Base-by-base conservation (phyloP, 768 basidiomycete genomes). In the Termitomyces sp. region DNA sequence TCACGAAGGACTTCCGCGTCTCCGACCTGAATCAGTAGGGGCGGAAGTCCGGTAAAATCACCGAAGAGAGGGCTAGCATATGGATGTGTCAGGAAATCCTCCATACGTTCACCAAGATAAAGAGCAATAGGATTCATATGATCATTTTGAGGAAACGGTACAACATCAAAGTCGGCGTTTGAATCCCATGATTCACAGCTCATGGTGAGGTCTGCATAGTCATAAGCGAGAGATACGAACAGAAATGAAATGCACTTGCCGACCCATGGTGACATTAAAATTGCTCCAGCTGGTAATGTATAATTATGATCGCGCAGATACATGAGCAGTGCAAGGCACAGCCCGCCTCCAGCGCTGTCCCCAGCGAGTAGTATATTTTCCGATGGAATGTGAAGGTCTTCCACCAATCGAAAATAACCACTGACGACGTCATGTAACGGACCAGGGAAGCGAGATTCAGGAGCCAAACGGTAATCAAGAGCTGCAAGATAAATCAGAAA, bases 181-280 rank as follows among this genome's bases (percentile, higher is more conserved):
- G 89, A 90, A 32, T 96, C 93, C 93, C 96, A 98, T n/a, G 94
- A 96, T 56, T 94, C 92, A 69, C 94, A 98, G 63, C 93, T 95
- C 85, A 97, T 92, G 0, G 97, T 98, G 60, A 99, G 73, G 70
- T 96, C 93, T 92, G 62, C 26, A 48, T 56, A 49, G 18, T 52
- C 50, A 26, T 62, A 62, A 50, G 49, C 33, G 44, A 30, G 36
- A 49, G 22, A 32, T 43, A 36, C n/a, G 48, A 36, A 35, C 24
- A 59, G 35, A 41, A 33, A 56, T 3, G 55, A 20, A 16, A 40
- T n/a, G 50, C 54, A 82, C 91, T 75, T 58, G 88, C 94, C 94
- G 62, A 96, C 93, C 94, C 94, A 98, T 5, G 94, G 94, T 24
- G 89, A 94, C 83, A 98, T 86, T 40, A 97, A 70, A 30, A 98